Base-by-base conservation (phyloP, 768 basidiomycete species). In the Rhizopogon rudus region DNA sequence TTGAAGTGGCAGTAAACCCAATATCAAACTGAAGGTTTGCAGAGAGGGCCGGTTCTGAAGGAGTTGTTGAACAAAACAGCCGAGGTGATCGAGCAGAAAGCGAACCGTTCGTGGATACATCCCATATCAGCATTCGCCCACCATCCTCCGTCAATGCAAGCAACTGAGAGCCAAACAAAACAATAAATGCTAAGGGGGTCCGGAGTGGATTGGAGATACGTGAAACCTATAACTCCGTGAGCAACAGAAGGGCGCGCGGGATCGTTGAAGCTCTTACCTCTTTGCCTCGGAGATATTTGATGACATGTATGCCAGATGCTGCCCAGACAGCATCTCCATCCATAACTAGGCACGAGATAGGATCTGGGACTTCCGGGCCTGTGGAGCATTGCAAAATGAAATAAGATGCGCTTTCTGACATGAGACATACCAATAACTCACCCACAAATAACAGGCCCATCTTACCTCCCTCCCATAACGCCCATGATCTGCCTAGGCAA, bases 371-470 rank as follows among this genome's bases (percentile, higher is more conserved):
- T 67, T 95, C 91, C n/a, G 93, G 88, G 5, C 95, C 96, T 97
- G 58, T 35, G 60, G 7, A 53, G 14, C 51, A 12, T 53, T 39
- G 41, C 42, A 44, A 41, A 20, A 53, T 6, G 56, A 42, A 31
- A 53, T 57, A 56, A n/a, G 25, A 41, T 37, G 44, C 16, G 25
- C 4, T 45, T 10, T 50, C 29, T 31, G 43, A 52, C 10, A 20
- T 12, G 16, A 42, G 33, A 33, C 40, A 44, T 40, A 57, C 20
- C 54, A 57, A 52, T 39, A 33, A 81, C 92, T 74, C 71, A 92
- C 96, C 93, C 57, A 95, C 93, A 67, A 99, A 98, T 39, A 98
- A 77, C 54, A 98, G 72, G 33, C 78, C 79, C 91, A 98, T 94
- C 72, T 88, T 93, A 28, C 86, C 90, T 20, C 93, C 95, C 62